Base-by-base conservation (phyloP, 108 stramenopile species). In the Conticribra guillardii region DNA sequence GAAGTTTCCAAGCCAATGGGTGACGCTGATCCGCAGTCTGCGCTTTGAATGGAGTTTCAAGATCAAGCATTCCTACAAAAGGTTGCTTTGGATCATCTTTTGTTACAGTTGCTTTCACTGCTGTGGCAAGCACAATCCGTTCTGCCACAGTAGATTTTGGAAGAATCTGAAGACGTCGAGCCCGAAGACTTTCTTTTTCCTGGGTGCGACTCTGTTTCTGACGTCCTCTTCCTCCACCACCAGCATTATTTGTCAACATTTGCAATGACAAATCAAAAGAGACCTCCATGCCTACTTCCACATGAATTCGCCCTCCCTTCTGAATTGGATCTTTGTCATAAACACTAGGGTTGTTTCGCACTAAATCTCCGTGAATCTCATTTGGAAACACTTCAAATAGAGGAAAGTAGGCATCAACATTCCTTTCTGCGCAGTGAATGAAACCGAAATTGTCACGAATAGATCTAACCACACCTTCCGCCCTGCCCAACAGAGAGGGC, bases 191-290 rank as follows among this genome's bases (percentile, higher is more conserved):
- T 49, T 92, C 88, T 52, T 86, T 80, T 37, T 90, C 85, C 19
- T 79, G 74, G 15, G 45, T 0, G 9, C 34, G 27, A 21, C 52
- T 52, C 54, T 71, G 62, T 22, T 55, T 68, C 30, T 33, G 50
- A 22, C 59, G 67, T 9, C 58, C 59, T 15, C 72, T 68, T 62
- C 64, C 47, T 44, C 48, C 52, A 54, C 73, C 54, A 24, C 69
- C 67, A 34, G 22, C 53, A 14, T 46, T 8, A 22, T 69, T 77
- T 14, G 63, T 65, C 45, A 77, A 47, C 29, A 77, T 65, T 63
- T 89, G 86, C n/a, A 84, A 33, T 16, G 87, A 90, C 24, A 93
- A 66, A 69, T 93, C 92, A 71, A 93, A 93, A 45, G 81, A 71
- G 19, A 90, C 88, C 55, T 85, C 89, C 37, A 79, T 73, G 4